phyloP scores from a whole-genome alignment of 2,329 filamentous ascomycete species.

The Pleurostoma richardsiae region DNA sequence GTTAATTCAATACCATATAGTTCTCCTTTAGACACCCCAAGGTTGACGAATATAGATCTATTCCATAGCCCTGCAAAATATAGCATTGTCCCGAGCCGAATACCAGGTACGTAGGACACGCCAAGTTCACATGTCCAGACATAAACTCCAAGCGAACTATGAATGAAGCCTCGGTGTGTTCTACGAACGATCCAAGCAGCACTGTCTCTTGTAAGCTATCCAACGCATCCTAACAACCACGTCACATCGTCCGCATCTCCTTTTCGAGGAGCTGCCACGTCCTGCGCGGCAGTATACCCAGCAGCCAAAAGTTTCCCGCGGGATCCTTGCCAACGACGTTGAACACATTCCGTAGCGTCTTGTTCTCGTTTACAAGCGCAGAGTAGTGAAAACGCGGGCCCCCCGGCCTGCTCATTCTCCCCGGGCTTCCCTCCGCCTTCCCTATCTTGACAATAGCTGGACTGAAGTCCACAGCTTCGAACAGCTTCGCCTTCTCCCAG shows the following conservation, averaged over 20 bases:
- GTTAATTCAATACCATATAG: too few relatives aligned
- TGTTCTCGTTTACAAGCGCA: neutral
- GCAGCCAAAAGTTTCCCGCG: constrained; percentile 12
- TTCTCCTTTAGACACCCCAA: too few relatives aligned
- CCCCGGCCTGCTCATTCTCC: neutral
- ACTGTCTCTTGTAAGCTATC: too few relatives aligned
- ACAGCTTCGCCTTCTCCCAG: constrained; percentile 24
- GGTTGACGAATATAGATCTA: too few relatives aligned
- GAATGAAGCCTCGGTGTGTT: too few relatives aligned
- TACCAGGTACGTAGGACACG: too few relatives aligned
- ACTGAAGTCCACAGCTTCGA: constrained; percentile 27
- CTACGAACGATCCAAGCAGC: too few relatives aligned
- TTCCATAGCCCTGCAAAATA: too few relatives aligned
- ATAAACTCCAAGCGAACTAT: too few relatives aligned
- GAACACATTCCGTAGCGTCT: constrained; percentile 6
- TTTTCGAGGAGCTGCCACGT: constrained; percentile 7
- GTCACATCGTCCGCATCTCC: constrained; percentile 8
- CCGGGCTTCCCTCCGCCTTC: neutral
- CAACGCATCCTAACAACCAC: too few relatives aligned
- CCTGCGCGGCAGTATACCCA: constrained; percentile 3
- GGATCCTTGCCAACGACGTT: constrained; percentile 11
- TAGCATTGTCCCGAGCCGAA: too few relatives aligned
- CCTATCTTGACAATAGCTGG: constrained; percentile 12
- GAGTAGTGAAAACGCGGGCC: neutral
- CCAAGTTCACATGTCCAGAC: too few relatives aligned